Base-by-base conservation (phyloP, 1,284 basidiomycete species). In the Pascua sp. region DNA sequence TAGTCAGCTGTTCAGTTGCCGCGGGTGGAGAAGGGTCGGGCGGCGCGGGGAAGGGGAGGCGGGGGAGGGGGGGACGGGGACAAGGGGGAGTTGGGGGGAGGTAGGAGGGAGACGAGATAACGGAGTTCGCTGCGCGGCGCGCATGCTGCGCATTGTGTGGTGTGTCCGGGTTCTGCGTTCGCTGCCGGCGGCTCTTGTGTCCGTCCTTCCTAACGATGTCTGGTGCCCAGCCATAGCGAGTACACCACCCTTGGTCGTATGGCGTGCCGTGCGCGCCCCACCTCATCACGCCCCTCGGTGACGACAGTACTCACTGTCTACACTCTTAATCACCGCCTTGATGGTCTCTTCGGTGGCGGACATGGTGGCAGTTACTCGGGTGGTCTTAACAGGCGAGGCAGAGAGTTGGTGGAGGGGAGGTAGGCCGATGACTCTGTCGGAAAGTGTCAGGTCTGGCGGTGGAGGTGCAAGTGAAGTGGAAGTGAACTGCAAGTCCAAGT, bases 251-350 rank as follows among this genome's bases (percentile, higher is more conserved):
- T n/a, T n/a, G n/a, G n/a, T n/a, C n/a, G n/a, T n/a, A n/a, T n/a
- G n/a, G n/a, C n/a, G n/a, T n/a, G n/a, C n/a, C n/a, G n/a, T n/a
- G n/a, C n/a, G n/a, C n/a, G n/a, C n/a, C n/a, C n/a, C n/a, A 9
- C 5, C 7, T n/a, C 39, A 8, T 9, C n/a, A 41, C 5, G 39
- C 9, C 15, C 11, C 5, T 13, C 17, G 18, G 40, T 18, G 17
- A 15, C 12, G 11, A 16, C 11, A 3, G 9, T n/a, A 73, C 73
- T 61, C 56, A 74, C 74, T 98, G 80, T 98, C 94, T 59, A 95
- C 92, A 73, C 90, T 93, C 81, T 97, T 97, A 75, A 97, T 91
- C 78, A 91, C 87, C 46, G 92, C 90, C 75, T 90, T 91, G 42
- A 42, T 24, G 18, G 48, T 17, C 42, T 38, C 36, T 16, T 55